Base-by-base conservation (phyloP, 75 land plant genomes). In the Sequoia sempervirens region DNA sequence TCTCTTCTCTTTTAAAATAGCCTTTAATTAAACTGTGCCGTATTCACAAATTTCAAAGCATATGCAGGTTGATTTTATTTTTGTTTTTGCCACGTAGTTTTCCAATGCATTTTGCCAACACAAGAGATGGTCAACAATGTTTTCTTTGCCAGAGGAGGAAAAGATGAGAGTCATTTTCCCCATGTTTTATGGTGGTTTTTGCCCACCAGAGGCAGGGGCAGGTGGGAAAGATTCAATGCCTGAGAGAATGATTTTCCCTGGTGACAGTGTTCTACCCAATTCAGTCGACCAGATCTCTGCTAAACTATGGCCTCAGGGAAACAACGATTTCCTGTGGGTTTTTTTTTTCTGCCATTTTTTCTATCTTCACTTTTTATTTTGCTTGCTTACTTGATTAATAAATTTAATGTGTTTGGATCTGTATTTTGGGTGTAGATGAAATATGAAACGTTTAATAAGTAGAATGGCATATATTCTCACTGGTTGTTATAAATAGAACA, bases 171-270 rank as follows among this genome's bases (percentile, higher is more conserved):
- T 28, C 46, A 41, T 41, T 15, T 75, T 41, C 1, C 79, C 46
- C n/a, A 40, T 40, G 9, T 40, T 38, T 8, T 5, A 18, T 75
- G 18, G 46, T 17, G 46, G 79, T 6, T 75, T 40, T 75, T 13
- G 45, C 41, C 0, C 11, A 41, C 89, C 85, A 61, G 83, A 86
- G 69, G 41, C 83, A 13, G 90, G 92, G 13, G 89, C 86, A 37
- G 85, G 14, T 7, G 82, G 36, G 75, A 87, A 45, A 86, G 89
- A 32, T 87, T 86, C 80, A 84, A 87, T 56, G 88, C 89, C 9
- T 88, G 74, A 20, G 87, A 87, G 88, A 86, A 87, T 38, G 92
- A 86, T 54, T 87, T 90, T 41, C 92, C 90, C 54, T 0, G 54
- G 32, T 1, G 52, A 47, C 30, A 9, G 4, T 30, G 43, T 6